Conservation (phyloP, 345 rosid genomes). For the Sonneratia alba region DNA sequence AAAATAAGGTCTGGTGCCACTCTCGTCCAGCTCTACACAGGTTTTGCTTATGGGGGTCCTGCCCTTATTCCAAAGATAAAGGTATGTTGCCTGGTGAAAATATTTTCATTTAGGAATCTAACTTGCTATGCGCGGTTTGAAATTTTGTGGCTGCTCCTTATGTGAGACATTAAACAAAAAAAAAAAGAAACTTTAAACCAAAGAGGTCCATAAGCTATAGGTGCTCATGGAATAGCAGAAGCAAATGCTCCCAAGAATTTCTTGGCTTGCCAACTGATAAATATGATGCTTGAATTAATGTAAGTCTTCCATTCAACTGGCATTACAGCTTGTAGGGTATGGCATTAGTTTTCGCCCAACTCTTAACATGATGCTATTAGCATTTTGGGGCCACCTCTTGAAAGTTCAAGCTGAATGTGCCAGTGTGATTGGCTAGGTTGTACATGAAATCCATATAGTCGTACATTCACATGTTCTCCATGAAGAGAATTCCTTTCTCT, state of each 20-base stretch:
- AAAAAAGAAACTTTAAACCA: not conserved
- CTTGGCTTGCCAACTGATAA: not conserved
- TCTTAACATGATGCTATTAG: not conserved
- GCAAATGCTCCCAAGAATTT: not conserved
- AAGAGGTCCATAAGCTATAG: too few relatives aligned
- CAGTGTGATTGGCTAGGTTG: not conserved
- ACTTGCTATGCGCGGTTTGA: not conserved
- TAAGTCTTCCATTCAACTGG: not conserved
- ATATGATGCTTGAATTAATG: not conserved
- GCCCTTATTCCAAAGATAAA: slow-evolving; percentile 88
- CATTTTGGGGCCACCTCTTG: not conserved
- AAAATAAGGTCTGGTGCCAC: slow-evolving; percentile 93
- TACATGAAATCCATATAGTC: not conserved
- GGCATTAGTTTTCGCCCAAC: not conserved
- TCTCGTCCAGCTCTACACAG: slow-evolving; percentile 92
- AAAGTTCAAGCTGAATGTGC: not conserved
- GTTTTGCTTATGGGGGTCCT: slow-evolving; percentile 93
- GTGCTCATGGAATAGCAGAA: not conserved
- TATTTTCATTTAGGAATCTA: not conserved
- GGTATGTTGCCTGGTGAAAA: slow-evolving; percentile 26
- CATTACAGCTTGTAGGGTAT: not conserved
- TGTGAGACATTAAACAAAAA: not conserved
- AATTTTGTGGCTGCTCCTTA: not conserved
- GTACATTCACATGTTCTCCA: not conserved
- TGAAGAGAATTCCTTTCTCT: not conserved